A percentile compares a stretch with the other conserved stretches of the same genome.
phyloP scores from a whole-genome alignment of 1,284 basidiomycete species.

The Pholiota adiposa region DNA sequence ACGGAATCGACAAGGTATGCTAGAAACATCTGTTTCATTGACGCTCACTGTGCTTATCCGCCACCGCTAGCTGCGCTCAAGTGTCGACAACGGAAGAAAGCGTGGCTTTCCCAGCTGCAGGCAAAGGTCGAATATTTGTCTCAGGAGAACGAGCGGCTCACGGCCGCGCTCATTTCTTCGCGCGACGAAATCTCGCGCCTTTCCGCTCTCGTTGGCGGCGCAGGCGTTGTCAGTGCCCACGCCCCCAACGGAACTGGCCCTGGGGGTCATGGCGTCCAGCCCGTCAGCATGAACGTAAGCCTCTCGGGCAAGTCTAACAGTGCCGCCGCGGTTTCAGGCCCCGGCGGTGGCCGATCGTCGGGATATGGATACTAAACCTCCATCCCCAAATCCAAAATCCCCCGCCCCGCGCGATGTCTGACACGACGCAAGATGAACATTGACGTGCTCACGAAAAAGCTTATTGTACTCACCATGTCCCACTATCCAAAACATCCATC shows the following conservation, averaged over 20 bases:
- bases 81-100: slow-evolving; percentile 98
- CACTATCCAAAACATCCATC: neutral
- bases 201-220: slow-evolving; percentile 67
- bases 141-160: slow-evolving; percentile 94
- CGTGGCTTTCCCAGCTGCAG: slow-evolving; percentile 93
- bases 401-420: neutral
- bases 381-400: neutral
- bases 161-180: slow-evolving; percentile 73
- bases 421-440: slow-evolving; percentile 5
- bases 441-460: neutral
- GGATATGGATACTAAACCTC: slow-evolving; percentile 40
- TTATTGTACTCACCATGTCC: neutral
- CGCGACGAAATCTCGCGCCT: slow-evolving; percentile 83
- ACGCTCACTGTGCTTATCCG: neutral
- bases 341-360: slow-evolving; percentile 34
- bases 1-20: slow-evolving; percentile 89
- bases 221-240: slow-evolving; percentile 50
- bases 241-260: slow-evolving; percentile 31
- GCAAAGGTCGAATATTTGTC: slow-evolving; percentile 90
- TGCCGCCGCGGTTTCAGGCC: slow-evolving; percentile 31
- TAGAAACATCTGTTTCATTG: neutral
- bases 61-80: slow-evolving; percentile 84
- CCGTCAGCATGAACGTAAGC: slow-evolving; percentile 49
- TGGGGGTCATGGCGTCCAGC: slow-evolving; percentile 33
- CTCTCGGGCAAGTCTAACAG: slow-evolving; percentile 32